Conservation (phyloP, 352 stramenopile species). For the Phytophthora uliginosa region DNA sequence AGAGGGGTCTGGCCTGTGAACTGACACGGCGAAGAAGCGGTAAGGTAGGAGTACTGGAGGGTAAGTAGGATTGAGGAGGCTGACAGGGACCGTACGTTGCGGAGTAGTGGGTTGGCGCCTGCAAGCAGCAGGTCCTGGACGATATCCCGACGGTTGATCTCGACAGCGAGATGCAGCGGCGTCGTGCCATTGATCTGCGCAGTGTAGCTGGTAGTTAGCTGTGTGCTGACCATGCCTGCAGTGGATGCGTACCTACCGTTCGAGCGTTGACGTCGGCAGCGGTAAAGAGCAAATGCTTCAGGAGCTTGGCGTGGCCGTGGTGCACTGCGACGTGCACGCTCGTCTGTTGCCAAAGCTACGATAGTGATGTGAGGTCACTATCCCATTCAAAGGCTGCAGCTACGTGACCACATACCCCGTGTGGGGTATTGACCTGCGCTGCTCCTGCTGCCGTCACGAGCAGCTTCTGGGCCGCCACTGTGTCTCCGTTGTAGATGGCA, state of each 20-base stretch:
- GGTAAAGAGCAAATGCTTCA: slow-evolving; percentile 63
- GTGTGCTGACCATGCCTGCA: background rate
- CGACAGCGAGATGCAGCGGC: slow-evolving; percentile 63
- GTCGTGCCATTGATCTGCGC: slow-evolving; percentile 72
- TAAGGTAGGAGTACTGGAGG: slow-evolving; percentile 1
- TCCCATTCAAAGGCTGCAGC: background rate
- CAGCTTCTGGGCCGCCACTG: slow-evolving; percentile 45
- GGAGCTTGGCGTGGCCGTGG: slow-evolving; percentile 64
- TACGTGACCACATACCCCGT: slow-evolving; percentile 44
- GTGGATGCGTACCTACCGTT: slow-evolving; percentile 35
- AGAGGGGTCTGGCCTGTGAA: slow-evolving; percentile 63
- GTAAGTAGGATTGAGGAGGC: background rate
- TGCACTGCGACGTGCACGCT: slow-evolving; percentile 66
- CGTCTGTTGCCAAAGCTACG: slow-evolving; percentile 69
- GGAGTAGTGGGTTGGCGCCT: slow-evolving; percentile 64
- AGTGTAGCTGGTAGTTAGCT: background rate
- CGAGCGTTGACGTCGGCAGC: slow-evolving; percentile 55
- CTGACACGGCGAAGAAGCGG: slow-evolving; percentile 22
- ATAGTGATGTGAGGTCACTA: background rate
- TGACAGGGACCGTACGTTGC: slow-evolving; percentile 45
- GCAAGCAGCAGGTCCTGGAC: slow-evolving; percentile 67
- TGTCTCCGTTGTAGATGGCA: slow-evolving; percentile 64
- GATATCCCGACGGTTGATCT: slow-evolving; percentile 61
- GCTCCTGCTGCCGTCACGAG: slow-evolving; percentile 35
- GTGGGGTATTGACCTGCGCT: slow-evolving; percentile 59